A percentile compares a stretch with the other conserved stretches of the same genome.
These are phyloP conservation scores for Prunus mongolica DNA, from an alignment of 306 rosid genomes.

Conservation along the genomic window DNA sequence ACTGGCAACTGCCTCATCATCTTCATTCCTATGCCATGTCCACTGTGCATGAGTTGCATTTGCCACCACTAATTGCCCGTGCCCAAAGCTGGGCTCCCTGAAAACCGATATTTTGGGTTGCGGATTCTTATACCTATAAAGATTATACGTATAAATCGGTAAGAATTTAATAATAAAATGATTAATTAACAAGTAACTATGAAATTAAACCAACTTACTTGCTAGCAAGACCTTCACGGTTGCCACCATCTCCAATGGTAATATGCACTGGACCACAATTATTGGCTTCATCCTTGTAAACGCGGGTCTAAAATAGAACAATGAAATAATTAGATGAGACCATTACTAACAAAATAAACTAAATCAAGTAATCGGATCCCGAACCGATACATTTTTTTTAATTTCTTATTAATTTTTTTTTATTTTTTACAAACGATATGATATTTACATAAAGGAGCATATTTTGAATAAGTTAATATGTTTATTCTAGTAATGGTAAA, in stretches of 20 bases:
- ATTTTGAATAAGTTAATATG: too few relatives aligned
- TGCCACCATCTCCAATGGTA: slow-evolving; percentile 95
- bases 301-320: slow-evolving; percentile 47
- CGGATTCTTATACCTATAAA: slow-evolving; percentile 45
- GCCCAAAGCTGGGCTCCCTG: slow-evolving; percentile 89
- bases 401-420: too few relatives aligned
- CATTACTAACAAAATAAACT: neutral
- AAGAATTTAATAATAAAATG: neutral
- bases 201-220: slow-evolving; percentile 29
- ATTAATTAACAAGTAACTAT: neutral
- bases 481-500: too few relatives aligned
- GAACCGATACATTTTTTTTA: too few relatives aligned
- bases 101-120: slow-evolving; percentile 60
- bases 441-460: too few relatives aligned
- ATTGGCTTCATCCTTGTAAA: slow-evolving; percentile 51
- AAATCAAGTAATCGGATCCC: neutral
- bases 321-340: neutral
- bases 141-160: neutral
- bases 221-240: slow-evolving; percentile 79
- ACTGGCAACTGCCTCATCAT: slow-evolving; percentile 34
- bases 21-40: slow-evolving; percentile 73
- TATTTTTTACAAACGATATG: too few relatives aligned
- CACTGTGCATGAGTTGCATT: slow-evolving; percentile 69
- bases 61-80: slow-evolving; percentile 55
- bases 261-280: slow-evolving; percentile 69